Evolutionary conservation across 2,329 filamentous ascomycete genomes (phyloP).

Genomic region (Fusarium pseudoanthophilum): DNA sequence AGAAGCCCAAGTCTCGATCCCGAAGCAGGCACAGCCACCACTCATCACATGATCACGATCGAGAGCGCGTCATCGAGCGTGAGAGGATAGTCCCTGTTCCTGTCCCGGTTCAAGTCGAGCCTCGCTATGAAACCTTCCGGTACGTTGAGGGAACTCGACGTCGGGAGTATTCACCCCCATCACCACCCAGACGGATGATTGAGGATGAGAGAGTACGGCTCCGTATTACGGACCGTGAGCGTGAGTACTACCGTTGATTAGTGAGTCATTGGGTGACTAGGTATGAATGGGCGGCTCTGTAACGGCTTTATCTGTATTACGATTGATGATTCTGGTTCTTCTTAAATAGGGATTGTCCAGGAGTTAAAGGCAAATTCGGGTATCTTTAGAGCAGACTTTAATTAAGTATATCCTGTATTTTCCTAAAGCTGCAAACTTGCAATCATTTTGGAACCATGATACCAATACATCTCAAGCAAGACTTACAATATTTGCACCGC

Average conservation of each 20-base stretch:
- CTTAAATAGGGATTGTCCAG: constrained; percentile 12
- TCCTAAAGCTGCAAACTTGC: not conserved
- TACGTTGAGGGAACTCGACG: constrained; percentile 63
- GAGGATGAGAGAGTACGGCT: constrained; percentile 46
- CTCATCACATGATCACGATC: constrained; percentile 48
- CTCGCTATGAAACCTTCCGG: constrained; percentile 60
- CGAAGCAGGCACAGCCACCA: constrained; percentile 46
- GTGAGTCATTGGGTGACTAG: not conserved
- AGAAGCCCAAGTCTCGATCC: constrained; percentile 46
- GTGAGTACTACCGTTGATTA: constrained; percentile 46
- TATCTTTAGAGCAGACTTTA: not conserved
- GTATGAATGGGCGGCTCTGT: not conserved
- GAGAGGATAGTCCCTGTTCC: constrained; percentile 60
- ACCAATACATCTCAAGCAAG: not conserved
- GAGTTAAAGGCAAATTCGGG: constrained; percentile 27
- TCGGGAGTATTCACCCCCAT: constrained; percentile 45
- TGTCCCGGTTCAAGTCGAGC: constrained; percentile 53
- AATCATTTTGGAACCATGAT: not conserved
- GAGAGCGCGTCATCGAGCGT: constrained; percentile 63
- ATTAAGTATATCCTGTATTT: not conserved
- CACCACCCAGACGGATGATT: constrained; percentile 48
- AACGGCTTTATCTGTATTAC: constrained; percentile 38
- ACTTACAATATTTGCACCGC: not conserved
- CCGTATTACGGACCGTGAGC: constrained; percentile 49
- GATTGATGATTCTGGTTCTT: constrained; percentile 33